phyloP scores from a whole-genome alignment of 352 stramenopile genomes.

The Hyaloperonospora arabidopsidis region DNA sequence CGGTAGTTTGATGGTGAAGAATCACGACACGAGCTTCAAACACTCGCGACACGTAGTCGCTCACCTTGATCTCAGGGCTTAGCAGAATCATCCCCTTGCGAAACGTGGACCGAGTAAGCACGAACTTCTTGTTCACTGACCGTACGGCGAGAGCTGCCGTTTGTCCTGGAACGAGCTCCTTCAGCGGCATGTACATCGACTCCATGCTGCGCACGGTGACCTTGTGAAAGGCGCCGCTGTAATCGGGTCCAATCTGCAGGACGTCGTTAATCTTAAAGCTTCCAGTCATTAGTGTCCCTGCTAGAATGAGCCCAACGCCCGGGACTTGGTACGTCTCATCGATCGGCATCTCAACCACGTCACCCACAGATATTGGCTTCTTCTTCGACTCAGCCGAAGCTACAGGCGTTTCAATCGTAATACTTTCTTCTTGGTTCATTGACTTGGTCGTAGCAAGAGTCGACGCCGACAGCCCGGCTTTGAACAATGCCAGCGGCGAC shows the following conservation, averaged over 20 bases:
- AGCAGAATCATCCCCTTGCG: slow-evolving; percentile 91
- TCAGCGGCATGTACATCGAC: slow-evolving; percentile 86
- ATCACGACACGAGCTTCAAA: slow-evolving; percentile 92
- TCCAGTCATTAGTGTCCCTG: slow-evolving; percentile 90
- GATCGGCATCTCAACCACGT: slow-evolving; percentile 81
- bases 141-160: slow-evolving; percentile 80
- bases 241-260: slow-evolving; percentile 87
- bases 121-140: slow-evolving; percentile 85
- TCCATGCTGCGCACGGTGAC: slow-evolving; percentile 83
- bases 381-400: slow-evolving; percentile 13
- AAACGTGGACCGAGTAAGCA: slow-evolving; percentile 76
- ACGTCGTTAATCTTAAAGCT: slow-evolving; percentile 82
- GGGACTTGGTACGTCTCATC: slow-evolving; percentile 89
- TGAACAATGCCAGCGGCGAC: slow-evolving; percentile 65
- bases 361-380: slow-evolving; percentile 14
- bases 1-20: slow-evolving; percentile 93
- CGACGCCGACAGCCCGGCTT: slow-evolving; percentile 51
- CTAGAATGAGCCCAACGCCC: slow-evolving; percentile 91
- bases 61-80: slow-evolving; percentile 66
- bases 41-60: slow-evolving; percentile 66
- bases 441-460: slow-evolving; percentile 55
- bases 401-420: slow-evolving; percentile 14
- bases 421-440: slow-evolving; percentile 40
- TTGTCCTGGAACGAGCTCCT: slow-evolving; percentile 81
- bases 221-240: slow-evolving; percentile 82